Base-by-base conservation (phyloP, 2,329 filamentous ascomycete genomes). In the Aspergillus niger region DNA sequence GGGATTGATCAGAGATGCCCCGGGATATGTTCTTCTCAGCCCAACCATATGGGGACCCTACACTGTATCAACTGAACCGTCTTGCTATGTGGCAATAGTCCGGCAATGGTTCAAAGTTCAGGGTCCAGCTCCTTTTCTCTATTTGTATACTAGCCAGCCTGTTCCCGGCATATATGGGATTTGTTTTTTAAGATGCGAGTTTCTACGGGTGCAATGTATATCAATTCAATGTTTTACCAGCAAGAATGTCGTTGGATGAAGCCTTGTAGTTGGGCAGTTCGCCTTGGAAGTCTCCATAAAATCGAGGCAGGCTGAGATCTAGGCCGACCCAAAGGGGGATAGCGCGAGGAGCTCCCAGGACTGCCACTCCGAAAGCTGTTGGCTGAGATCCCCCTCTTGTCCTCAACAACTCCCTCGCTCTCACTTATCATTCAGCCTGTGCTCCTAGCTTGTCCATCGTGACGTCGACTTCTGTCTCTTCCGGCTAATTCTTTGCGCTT, bases 261-360 rank as follows among this genome's bases (percentile, higher is more conserved):
- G 11, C 4, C 10, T 4, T 36, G 32, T 36, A 36, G 32, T 36
- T 15, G 32, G 32, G 5, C 11, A 36, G 11, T 36, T 36, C 11
- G 11, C 13, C 11, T 11, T 36, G 30, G 22, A 44, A 44, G 24
- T n/a, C 41, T 22, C 41, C 41, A 36, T 36, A 13, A 13, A 15
- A 15, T 11, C 32, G 32, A 36, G 32, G 32, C 32, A 44, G 17
- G 41, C 41, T 44, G 51, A 47, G 24, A 41, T 26, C 44, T 48
- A 50, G 10, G 38, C 44, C 65, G 68, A 30, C 72, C 69, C 13
- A 64, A 74, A 61, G 28, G 24, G 69, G 72, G 61, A 67, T 74
- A 74, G 72, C 70, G 72, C 63, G 47, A 61, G 63, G 59, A 70
- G 67, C 70, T 71, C 64, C 66, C 68, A 61, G 64, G 70, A 66